A percentile compares a stretch with the other conserved stretches of the same genome.
These are phyloP conservation scores for Gillenia trifoliata DNA, from an alignment of 306 rosid genomes.

Conservation along the genomic window DNA sequence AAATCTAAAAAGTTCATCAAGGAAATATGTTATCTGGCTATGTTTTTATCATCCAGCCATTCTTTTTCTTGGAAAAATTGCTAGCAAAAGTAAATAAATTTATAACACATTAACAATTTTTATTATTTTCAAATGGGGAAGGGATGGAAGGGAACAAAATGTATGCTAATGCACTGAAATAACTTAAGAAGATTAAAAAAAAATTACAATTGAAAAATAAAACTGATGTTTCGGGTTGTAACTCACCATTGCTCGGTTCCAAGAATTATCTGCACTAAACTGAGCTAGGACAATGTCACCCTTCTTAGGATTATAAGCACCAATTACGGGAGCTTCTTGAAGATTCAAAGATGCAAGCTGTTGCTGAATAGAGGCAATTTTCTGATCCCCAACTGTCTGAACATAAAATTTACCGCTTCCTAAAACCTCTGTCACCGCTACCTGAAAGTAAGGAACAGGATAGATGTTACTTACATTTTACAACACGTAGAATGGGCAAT, in stretches of 20 bases:
- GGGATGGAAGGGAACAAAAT: neutral
- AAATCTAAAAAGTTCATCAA: neutral
- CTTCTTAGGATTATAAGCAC: slow-evolving; percentile 89
- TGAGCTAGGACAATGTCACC: slow-evolving; percentile 89
- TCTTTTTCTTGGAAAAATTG: neutral
- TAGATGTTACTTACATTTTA: slow-evolving; percentile 24
- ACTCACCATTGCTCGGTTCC: slow-evolving; percentile 97
- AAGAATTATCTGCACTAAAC: slow-evolving; percentile 70
- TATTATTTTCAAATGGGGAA: neutral
- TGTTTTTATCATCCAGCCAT: neutral
- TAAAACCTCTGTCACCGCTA: slow-evolving; percentile 73
- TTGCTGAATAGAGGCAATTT: slow-evolving; percentile 70
- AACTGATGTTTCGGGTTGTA: neutral
- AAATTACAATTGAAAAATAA: neutral
- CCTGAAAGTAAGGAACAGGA: slow-evolving; percentile 41
- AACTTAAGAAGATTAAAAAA: neutral
- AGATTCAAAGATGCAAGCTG: slow-evolving; percentile 80
- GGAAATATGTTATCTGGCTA: neutral
- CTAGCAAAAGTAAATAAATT: neutral
- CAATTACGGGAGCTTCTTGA: slow-evolving; percentile 85
- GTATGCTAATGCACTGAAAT: neutral
- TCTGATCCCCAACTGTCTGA: slow-evolving; percentile 89
- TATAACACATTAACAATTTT: neutral
- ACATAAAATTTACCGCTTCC: slow-evolving; percentile 90
- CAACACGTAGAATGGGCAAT: slow-evolving; percentile 3